Percentiles rank a stretch among this genome's conserved stretches.
Evolutionary conservation across 768 basidiomycete species (phyloP).

Genomic region (Infundibulicybe gibba): DNA sequence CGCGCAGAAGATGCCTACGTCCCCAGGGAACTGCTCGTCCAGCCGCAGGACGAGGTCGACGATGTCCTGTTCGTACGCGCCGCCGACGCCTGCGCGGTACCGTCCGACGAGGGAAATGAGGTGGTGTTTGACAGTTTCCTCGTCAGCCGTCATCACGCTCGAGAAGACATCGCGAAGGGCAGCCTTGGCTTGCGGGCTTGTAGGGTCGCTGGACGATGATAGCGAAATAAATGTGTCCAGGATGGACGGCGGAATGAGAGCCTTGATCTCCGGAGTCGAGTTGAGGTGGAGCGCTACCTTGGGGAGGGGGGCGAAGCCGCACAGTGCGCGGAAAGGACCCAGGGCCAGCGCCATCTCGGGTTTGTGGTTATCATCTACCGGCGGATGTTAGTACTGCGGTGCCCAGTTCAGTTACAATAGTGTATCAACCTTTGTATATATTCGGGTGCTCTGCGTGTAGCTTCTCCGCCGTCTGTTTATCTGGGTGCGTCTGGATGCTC

Average conservation of each 20-base stretch:
- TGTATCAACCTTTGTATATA: constrained; percentile 81
- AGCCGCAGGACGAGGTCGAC: constrained; percentile 61
- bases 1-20: constrained; percentile 90
- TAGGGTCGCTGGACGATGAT: constrained; percentile 37
- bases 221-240: constrained; percentile 46
- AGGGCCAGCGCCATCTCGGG: constrained; percentile 99
- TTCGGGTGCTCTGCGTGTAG: constrained; percentile 69
- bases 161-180: constrained; percentile 77
- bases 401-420: constrained; percentile 1
- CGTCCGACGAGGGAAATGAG: constrained; percentile 57
- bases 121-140: constrained; percentile 44
- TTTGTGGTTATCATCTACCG: constrained; percentile 89
- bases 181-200: constrained; percentile 47
- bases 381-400: constrained; percentile 1
- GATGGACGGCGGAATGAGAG: constrained; percentile 60
- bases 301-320: constrained; percentile 85
- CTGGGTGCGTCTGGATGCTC: constrained; percentile 90
- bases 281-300: constrained; percentile 66
- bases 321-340: constrained; percentile 85
- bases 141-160: constrained; percentile 79
- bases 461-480: constrained; percentile 74
- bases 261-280: constrained; percentile 71
- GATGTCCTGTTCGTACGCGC: constrained; percentile 39
- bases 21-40: constrained; percentile 79
- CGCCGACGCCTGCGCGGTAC: constrained; percentile 45